Base-by-base conservation (phyloP, 768 basidiomycete genomes). In the Mycena alexandri region DNA sequence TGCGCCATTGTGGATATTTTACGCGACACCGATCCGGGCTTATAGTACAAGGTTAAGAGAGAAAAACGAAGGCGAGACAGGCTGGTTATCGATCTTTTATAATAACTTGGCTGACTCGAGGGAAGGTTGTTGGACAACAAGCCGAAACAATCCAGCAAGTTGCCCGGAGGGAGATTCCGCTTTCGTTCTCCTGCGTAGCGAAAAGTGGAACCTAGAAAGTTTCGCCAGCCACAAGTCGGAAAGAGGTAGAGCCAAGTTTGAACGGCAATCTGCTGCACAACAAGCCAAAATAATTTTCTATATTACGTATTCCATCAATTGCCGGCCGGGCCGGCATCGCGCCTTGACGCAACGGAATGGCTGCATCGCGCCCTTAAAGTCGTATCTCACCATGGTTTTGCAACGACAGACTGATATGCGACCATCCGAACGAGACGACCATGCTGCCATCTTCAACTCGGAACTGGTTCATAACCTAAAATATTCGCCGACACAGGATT, bases 1-100 rank as follows among this genome's bases (percentile, higher is more conserved):
- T 85, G 87, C 6, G 83, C 70, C 88, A 90, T 89, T 25, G 70
- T 66, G 58, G 68, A 72, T 41, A 67, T 66, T 80, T 84, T 62
- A 83, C 83, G 8, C 69, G 68, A 33, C 48, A 43, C 25, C 22
- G n/a, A 59, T 46, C 43, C 43, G n/a, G 57, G 52, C 48, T 59
- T 73, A 69, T 66, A 62, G 60, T 73, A 73, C 72, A 73, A 57
- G 56, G 70, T 24, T 21, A 47, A 65, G 61, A 42, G 56, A 24
- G 58, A 61, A 25, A 60, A 33, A 48, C 5, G 66, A 52, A 67
- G 64, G 51, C 56, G 53, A 69, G 55, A 65, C 72, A 71, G 65
- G 19, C 51, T 66, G 63, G 61, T 61, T 52, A 68, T 63, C 65
- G 68, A 63, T 71, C 57, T 2, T 69, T 66, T 29, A 29, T 29